phyloP scores from a whole-genome alignment of 805 yeast genomes.

The Candida tallmaniae region DNA sequence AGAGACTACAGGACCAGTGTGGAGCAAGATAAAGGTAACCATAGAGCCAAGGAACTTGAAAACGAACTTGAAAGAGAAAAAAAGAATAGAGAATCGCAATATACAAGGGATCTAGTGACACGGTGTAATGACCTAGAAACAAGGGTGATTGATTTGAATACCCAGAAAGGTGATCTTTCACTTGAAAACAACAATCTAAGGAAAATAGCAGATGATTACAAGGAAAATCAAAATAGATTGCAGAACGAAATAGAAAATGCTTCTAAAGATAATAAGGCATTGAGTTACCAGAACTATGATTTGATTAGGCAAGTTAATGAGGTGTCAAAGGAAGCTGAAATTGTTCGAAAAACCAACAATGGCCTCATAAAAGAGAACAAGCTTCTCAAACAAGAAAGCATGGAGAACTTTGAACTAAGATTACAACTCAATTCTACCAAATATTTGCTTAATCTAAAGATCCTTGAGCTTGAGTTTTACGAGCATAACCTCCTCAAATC shows the following conservation, averaged over 20 bases:
- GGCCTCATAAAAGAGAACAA: constrained; percentile 4
- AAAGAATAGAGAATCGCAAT: background rate
- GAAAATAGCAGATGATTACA: background rate
- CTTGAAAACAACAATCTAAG: background rate
- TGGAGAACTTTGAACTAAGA: constrained; percentile 4
- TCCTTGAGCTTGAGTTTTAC: constrained; percentile 6
- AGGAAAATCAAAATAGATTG: background rate
- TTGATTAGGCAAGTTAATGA: constrained; percentile 1
- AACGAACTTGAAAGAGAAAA: background rate
- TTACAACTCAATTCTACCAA: constrained; percentile 7
- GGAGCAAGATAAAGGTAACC: background rate
- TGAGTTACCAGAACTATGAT: constrained; percentile 3
- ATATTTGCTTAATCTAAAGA: constrained; percentile 4
- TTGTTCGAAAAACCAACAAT: constrained; percentile 3
- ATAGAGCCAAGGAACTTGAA: background rate
- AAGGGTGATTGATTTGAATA: background rate
- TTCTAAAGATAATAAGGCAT: background rate
- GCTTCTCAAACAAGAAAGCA: constrained; percentile 5
- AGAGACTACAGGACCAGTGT: background rate
- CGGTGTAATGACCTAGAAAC: background rate
- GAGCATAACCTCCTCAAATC: constrained; percentile 3
- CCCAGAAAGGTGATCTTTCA: background rate
- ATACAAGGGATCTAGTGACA: too few species aligned
- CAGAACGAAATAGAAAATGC: background rate
- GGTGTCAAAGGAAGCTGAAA: constrained; percentile 1